phyloP scores from a whole-genome alignment of 2,329 filamentous ascomycete species.

The Trichoderma asperellum region DNA sequence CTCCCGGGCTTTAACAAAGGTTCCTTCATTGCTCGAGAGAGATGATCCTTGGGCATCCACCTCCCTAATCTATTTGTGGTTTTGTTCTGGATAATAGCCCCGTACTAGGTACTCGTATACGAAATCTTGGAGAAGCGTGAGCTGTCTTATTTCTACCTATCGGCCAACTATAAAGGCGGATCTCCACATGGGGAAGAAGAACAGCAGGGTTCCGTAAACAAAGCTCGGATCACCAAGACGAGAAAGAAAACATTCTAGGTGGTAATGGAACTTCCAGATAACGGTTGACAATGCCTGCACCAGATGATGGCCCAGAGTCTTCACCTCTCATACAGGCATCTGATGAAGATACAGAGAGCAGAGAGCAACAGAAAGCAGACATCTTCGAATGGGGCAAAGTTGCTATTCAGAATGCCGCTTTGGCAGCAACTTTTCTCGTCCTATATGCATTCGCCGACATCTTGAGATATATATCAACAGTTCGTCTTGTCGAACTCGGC shows the following conservation, averaged over 20 bases:
- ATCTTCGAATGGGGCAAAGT: neutral
- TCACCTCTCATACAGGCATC: neutral
- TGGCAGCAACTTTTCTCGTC: slow-evolving; percentile 15
- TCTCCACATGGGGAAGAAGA: neutral
- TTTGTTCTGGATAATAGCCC: neutral
- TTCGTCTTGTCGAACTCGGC: slow-evolving; percentile 12
- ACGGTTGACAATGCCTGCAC: neutral
- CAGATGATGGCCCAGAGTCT: slow-evolving; percentile 1
- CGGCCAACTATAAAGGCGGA: slow-evolving; percentile 3
- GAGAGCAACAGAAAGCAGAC: neutral
- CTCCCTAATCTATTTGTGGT: neutral
- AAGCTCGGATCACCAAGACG: neutral
- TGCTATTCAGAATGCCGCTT: neutral
- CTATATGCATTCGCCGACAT: slow-evolving; percentile 19
- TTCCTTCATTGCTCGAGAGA: neutral
- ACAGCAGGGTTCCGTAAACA: neutral
- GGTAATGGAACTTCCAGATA: neutral
- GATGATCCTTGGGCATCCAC: neutral
- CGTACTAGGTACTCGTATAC: neutral
- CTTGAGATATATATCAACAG: slow-evolving; percentile 11
- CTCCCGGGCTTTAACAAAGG: neutral
- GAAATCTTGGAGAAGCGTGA: slow-evolving; percentile 4
- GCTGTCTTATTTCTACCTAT: neutral
- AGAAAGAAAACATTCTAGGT: neutral
- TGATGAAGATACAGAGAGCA: neutral